Conservation (phyloP, 2,329 filamentous ascomycete genomes). For the Sclerotinia glacialis region DNA sequence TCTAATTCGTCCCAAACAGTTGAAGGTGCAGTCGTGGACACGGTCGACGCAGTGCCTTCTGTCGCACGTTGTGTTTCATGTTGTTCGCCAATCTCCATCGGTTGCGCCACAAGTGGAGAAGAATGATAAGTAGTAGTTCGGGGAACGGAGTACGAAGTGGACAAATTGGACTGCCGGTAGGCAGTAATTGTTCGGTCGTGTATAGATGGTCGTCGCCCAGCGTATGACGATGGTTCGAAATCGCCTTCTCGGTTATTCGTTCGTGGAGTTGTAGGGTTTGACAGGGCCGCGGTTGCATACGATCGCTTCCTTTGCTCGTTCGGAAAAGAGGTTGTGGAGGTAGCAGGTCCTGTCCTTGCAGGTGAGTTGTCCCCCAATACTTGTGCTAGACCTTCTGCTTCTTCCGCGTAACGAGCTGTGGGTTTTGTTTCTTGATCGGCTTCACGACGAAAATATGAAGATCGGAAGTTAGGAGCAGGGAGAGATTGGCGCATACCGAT, state of each 20-base stretch:
- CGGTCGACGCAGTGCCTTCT: conserved; percentile 79
- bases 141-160: conserved; percentile 34
- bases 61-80: conserved; percentile 46
- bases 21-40: conserved; percentile 83
- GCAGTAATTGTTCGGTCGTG: conserved; percentile 31
- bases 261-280: conserved; percentile 37
- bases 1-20: conserved; percentile 98
- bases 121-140: conserved; percentile 46
- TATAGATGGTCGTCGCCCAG: conserved; percentile 32
- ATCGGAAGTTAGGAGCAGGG: conserved; percentile 26
- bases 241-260: conserved; percentile 32
- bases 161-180: conserved; percentile 39
- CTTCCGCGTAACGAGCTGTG: conserved; percentile 30
- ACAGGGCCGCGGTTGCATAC: conserved; percentile 29
- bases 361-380: conserved; percentile 34
- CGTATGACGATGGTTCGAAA: conserved; percentile 34
- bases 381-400: conserved; percentile 32
- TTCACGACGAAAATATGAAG: conserved; percentile 34
- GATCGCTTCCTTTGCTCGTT: conserved; percentile 34
- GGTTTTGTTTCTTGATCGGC: conserved; percentile 34
- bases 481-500: conserved; percentile 35
- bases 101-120: conserved; percentile 55
- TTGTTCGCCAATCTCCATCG: conserved; percentile 44
- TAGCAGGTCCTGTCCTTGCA: conserved; percentile 30
- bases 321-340: conserved; percentile 19